Evolutionary conservation across 1,284 basidiomycete genomes (phyloP), one percentile per base, ranked within the genome.

Genomic region (Apiotrichum gamsii): DNA sequence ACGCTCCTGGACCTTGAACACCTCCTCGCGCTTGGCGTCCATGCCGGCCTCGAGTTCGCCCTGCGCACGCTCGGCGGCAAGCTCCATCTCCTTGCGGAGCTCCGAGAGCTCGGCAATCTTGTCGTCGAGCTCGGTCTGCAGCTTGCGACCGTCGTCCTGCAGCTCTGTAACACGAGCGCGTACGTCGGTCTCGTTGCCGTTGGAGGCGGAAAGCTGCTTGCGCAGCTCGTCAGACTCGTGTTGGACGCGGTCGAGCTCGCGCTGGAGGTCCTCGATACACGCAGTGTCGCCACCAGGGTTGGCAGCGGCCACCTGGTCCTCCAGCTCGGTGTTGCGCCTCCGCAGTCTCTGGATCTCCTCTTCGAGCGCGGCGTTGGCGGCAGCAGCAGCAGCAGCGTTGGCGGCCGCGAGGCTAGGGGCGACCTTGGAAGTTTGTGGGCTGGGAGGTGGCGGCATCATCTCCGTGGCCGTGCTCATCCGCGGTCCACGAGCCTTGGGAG

Each of bases 391-490:
- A 78, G 57, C 75, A 56, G 24, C 50, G 11, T 6, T 11, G 46
- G 20, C 30, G 5, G 54, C 54, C 11, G 18, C 16, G 11, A 11
- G 8, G 25, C 25, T 11, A 28, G 25, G 43, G 5, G 55, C 41
- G 4, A 56, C 45, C 23, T 45, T 51, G 11, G 33, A n/a, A 35
- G 43, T 28, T 47, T 60, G 48, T 49, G 73, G 73, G 21, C 67
- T 70, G 1, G 72, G 67, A 10, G 73, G 73, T 19, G 74, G 72
- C 0, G 71, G 73, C 73, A 74, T 74, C 54, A 60, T 61, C 11
- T 67, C 65, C 16, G 56, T 41, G 5, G 59, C 56, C 10, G 52
- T 51, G 33, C 63, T 62, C 11, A 52, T 52, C 16, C 66, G 49
- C 2, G 64, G 62, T 15, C 24, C 58, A 21, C 56, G 53, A 1